phyloP scores from a whole-genome alignment of 345 rosid species.

The Populus alba region DNA sequence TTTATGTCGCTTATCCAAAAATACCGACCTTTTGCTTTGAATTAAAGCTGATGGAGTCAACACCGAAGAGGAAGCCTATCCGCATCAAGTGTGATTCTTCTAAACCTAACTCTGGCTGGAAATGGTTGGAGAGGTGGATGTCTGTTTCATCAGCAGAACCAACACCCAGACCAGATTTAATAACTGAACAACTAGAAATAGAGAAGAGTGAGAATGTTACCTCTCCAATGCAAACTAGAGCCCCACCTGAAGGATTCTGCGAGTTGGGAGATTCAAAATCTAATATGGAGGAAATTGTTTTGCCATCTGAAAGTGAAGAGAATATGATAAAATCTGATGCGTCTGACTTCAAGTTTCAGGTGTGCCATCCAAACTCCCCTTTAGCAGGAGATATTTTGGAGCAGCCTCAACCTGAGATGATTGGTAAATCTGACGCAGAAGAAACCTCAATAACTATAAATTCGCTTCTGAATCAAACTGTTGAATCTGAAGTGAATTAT shows the following conservation, averaged over 20 bases:
- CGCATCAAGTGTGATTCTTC: constrained; percentile 75
- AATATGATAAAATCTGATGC: constrained; percentile 36
- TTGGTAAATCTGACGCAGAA: constrained; percentile 32
- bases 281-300: constrained; percentile 26
- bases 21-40: constrained; percentile 15
- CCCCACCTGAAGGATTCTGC: constrained; percentile 31
- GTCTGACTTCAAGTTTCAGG: constrained; percentile 29
- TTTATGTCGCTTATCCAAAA: constrained; percentile 4
- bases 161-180: constrained; percentile 27
- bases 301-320: constrained; percentile 37
- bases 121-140: constrained; percentile 98
- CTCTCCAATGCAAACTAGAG: constrained; percentile 24
- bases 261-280: constrained; percentile 31
- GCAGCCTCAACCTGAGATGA: constrained; percentile 34
- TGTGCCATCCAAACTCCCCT: constrained; percentile 19
- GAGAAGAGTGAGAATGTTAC: constrained; percentile 30
- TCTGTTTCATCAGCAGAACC: constrained; percentile 50
- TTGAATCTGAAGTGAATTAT: constrained; percentile 28
- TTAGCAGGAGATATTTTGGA: constrained; percentile 29
- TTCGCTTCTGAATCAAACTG: constrained; percentile 26
- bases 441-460: constrained; percentile 39
- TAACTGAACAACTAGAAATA: constrained; percentile 32
- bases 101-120: constrained; percentile 81
- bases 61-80: constrained; percentile 62
- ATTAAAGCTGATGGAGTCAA: constrained; percentile 75